Conservation (phyloP, 176 grass and related monocot species). For the Coix lacrymajobi region DNA sequence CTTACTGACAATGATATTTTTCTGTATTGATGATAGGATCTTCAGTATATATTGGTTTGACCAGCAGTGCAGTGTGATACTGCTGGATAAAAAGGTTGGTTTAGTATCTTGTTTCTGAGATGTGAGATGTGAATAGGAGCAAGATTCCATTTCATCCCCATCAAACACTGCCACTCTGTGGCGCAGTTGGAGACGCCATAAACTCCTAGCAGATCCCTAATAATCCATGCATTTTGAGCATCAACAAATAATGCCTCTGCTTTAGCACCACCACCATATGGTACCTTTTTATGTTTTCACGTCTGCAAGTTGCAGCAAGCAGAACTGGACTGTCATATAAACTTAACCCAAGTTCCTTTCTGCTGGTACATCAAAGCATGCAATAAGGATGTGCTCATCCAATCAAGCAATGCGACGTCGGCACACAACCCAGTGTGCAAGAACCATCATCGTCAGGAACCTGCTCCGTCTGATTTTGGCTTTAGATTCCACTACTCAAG, state of each 20-base stretch:
- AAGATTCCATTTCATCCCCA: slow-evolving; percentile 35
- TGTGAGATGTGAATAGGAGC: slow-evolving; percentile 6
- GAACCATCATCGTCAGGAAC: not conserved
- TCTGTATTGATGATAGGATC: not conserved
- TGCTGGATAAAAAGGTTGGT: not conserved
- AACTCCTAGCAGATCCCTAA: slow-evolving; percentile 28
- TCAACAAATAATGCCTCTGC: not conserved
- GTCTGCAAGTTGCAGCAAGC: slow-evolving; percentile 24
- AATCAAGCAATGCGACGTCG: slow-evolving; percentile 18
- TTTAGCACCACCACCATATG: not conserved
- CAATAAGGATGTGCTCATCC: slow-evolving; percentile 41
- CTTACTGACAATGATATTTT: not conserved
- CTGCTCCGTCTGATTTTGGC: not conserved
- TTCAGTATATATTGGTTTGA: slow-evolving; percentile 12
- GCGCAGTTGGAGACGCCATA: slow-evolving; percentile 22
- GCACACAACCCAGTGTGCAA: slow-evolving; percentile 19
- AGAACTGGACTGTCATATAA: slow-evolving; percentile 8
- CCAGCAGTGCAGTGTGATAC: not conserved
- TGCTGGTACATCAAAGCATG: slow-evolving; percentile 30
- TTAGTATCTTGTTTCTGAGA: not conserved
- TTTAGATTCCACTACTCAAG: slow-evolving; percentile 5
- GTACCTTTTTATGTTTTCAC: not conserved
- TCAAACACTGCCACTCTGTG: slow-evolving; percentile 28
- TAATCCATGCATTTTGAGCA: slow-evolving; percentile 9
- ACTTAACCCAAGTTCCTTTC: not conserved